Evolutionary conservation across 331 rosid species (phyloP).

Genomic region (Malus hybrid): DNA sequence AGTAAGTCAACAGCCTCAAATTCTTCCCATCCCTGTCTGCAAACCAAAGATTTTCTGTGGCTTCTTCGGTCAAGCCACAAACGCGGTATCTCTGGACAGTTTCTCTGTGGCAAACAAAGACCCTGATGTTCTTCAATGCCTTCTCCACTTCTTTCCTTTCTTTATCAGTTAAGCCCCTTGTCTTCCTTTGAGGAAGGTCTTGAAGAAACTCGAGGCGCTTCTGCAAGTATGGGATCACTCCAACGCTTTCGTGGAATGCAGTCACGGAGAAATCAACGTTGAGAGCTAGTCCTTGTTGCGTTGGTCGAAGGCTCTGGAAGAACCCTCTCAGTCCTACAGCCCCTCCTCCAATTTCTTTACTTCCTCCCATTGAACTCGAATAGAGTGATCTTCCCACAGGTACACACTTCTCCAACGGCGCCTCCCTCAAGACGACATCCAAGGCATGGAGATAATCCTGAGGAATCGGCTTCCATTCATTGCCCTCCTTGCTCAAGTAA

Average conservation of each 20-base stretch:
- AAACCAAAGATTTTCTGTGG: slow-evolving; percentile 90
- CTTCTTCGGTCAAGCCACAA: slow-evolving; percentile 78
- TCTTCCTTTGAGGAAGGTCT: slow-evolving; percentile 73
- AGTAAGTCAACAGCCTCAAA: slow-evolving; percentile 69
- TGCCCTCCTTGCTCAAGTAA: slow-evolving; percentile 72
- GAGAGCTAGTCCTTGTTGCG: slow-evolving; percentile 93
- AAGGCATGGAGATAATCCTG: slow-evolving; percentile 97
- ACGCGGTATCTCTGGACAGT: slow-evolving; percentile 89
- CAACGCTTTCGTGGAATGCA: slow-evolving; percentile 93
- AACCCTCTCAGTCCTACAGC: slow-evolving; percentile 94
- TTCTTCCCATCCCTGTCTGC: slow-evolving; percentile 81
- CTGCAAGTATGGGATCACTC: slow-evolving; percentile 82
- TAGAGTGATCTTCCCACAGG: slow-evolving; percentile 81
- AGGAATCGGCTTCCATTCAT: slow-evolving; percentile 86
- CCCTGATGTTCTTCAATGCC: slow-evolving; percentile 78
- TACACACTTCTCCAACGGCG: slow-evolving; percentile 73
- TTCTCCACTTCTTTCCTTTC: slow-evolving; percentile 87
- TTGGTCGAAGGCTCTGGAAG: slow-evolving; percentile 97
- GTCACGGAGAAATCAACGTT: slow-evolving; percentile 92
- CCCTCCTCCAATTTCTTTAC: slow-evolving; percentile 90
- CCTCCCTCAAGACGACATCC: slow-evolving; percentile 88
- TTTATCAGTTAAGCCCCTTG: slow-evolving; percentile 40
- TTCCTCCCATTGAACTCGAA: slow-evolving; percentile 76
- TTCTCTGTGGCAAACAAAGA: slow-evolving; percentile 95
- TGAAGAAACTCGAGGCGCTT: slow-evolving; percentile 78